Evolutionary conservation across 805 yeast genomes (phyloP), one percentile per base, ranked within the genome.

Genomic region (Yarrowia deformans): DNA sequence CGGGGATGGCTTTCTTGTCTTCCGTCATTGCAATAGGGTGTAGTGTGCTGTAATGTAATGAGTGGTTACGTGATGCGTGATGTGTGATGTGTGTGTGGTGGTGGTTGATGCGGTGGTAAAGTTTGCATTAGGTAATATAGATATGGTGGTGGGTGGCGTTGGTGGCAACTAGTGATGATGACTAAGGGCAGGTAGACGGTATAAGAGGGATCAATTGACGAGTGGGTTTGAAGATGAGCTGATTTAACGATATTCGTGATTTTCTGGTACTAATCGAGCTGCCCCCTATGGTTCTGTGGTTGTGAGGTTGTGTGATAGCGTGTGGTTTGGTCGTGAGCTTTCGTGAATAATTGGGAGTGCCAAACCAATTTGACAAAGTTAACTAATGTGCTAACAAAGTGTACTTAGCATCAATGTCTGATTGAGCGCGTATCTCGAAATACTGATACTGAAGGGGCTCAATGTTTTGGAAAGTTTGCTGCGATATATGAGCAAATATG

Each of bases 1-100:
- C 93, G 37, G 98, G 98, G 35, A 91, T 70, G 52, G 72, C 69
- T 14, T 60, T 60, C 13, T 42, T 45, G 16, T 42, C 60, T 23
- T 56, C 63, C 37, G 63, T 60, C 66, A 60, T 60, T 32, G 64
- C 32, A 18, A 9, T 19, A n/a, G 3, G 19, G 16, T 42, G 63
- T 58, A 29, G 64, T 14, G 66, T 56, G 52, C 9, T 32, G 40
- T 43, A 16, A 29, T 29, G 56, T 8, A n/a, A 16, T 39, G 37
- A 9, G 49, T 23, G 19, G 23, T 5, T 13, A 8, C 16, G 46
- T 23, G 61, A 23, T 55, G 19, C 14, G 61, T 55, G 63, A 3
- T 16, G 63, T 39, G 46, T 23, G 43, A 14, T 40, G 43, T 40
- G 43, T 40, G 43, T 34, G 29, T 3, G 7, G 58, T 35, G 58